Percentiles rank a stretch among this genome's conserved stretches.
Evolutionary conservation across 306 rosid species (phyloP).

Genomic region (Fragaria ananassa): DNA sequence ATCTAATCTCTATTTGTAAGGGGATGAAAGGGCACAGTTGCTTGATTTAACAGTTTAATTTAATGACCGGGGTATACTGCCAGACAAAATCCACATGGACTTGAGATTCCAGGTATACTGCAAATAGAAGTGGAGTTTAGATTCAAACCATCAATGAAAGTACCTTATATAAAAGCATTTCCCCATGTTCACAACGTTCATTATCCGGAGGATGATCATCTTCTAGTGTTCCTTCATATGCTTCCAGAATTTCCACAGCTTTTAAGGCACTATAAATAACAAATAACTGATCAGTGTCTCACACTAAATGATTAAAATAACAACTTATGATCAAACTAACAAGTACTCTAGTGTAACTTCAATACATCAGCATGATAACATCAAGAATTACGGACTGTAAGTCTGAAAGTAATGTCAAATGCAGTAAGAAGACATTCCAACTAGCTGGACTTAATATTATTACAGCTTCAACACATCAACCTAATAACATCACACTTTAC

Average conservation of each 20-base stretch:
- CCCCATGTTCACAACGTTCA: constrained; percentile 98
- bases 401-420: background rate
- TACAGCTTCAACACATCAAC: background rate
- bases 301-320: background rate
- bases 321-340: background rate
- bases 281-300: constrained; percentile 14
- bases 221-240: constrained; percentile 96
- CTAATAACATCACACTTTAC: background rate
- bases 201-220: constrained; percentile 92
- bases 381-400: background rate
- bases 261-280: constrained; percentile 57
- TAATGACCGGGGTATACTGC: background rate
- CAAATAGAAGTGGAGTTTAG: constrained; percentile 1
- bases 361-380: background rate
- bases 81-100: background rate
- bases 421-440: background rate
- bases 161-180: constrained; percentile 96
- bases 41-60: background rate
- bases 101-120: background rate
- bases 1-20: background rate
- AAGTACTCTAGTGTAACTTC: background rate
- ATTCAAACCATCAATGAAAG: constrained; percentile 15
- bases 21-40: background rate
- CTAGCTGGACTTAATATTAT: background rate
- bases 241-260: constrained; percentile 98